A percentile compares a stretch with the other conserved stretches of the same genome.
phyloP scores from a whole-genome alignment of 352 stramenopile species.

The Pythium grandisporangium region DNA sequence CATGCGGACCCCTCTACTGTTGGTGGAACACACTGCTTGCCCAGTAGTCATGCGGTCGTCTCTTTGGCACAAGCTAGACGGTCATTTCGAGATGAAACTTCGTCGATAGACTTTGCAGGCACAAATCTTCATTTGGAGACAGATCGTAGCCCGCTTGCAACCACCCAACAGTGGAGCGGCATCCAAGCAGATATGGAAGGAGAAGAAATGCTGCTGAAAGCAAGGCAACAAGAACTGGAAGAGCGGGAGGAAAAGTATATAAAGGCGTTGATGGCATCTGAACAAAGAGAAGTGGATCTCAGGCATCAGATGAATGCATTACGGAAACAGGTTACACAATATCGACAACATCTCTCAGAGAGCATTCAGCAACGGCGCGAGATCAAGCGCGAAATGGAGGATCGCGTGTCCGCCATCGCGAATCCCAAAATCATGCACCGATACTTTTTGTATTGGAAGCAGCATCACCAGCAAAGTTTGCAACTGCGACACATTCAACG shows the following conservation, averaged over 20 bases:
- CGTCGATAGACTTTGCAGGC: neutral
- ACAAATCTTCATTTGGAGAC: neutral
- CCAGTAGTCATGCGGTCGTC: too few relatives aligned
- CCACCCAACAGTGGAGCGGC: neutral
- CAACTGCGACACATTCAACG: constrained; percentile 33
- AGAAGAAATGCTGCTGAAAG: neutral
- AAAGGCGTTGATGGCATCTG: constrained; percentile 61
- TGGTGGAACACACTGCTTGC: too few relatives aligned
- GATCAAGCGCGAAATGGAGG: constrained; percentile 46
- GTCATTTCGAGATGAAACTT: neutral
- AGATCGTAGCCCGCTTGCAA: neutral
- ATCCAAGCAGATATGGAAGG: neutral
- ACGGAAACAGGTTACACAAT: constrained; percentile 30
- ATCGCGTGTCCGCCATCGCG: constrained; percentile 28
- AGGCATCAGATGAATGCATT: constrained; percentile 33
- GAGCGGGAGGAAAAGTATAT: constrained; percentile 70
- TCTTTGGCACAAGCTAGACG: too few relatives aligned
- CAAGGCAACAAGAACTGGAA: constrained; percentile 41
- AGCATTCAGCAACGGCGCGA: constrained; percentile 31
- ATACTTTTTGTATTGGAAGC: constrained; percentile 56
- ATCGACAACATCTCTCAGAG: constrained; percentile 26
- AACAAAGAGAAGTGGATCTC: constrained; percentile 65
- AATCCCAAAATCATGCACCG: constrained; percentile 38
- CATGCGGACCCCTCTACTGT: too few relatives aligned
- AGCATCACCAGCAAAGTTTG: constrained; percentile 34